Evolutionary conservation across 1,284 basidiomycete species (phyloP).

Genomic region (Serendipita sp.): DNA sequence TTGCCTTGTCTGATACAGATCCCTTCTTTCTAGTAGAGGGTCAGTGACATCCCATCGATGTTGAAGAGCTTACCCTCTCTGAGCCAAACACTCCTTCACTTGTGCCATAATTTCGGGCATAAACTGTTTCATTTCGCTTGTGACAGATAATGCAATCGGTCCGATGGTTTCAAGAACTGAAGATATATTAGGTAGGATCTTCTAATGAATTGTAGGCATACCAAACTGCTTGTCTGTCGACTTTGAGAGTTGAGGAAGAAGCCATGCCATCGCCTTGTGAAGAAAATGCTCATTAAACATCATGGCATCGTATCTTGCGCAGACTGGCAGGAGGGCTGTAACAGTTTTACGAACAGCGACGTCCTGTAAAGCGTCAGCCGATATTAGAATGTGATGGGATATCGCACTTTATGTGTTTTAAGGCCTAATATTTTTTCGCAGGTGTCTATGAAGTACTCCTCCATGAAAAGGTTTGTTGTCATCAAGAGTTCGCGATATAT

Average conservation of each 20-base stretch:
- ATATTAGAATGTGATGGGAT: neutral
- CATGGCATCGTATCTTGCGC: slow-evolving; percentile 88
- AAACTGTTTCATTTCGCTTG: slow-evolving; percentile 91
- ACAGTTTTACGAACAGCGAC: slow-evolving; percentile 81
- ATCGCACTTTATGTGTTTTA: slow-evolving; percentile 54
- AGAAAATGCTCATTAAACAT: slow-evolving; percentile 82
- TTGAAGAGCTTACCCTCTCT: slow-evolving; percentile 47
- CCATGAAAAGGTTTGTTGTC: slow-evolving; percentile 61
- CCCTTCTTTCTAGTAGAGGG: slow-evolving; percentile 63
- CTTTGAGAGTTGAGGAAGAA: slow-evolving; percentile 79
- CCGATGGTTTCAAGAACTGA: slow-evolving; percentile 92
- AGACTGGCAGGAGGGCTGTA: slow-evolving; percentile 82
- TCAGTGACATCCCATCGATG: slow-evolving; percentile 12
- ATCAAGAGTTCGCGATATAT: slow-evolving; percentile 86
- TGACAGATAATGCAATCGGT: slow-evolving; percentile 83
- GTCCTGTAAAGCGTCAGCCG: slow-evolving; percentile 28
- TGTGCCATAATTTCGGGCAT: slow-evolving; percentile 84
- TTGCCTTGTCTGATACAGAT: slow-evolving; percentile 84
- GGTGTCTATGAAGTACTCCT: slow-evolving; percentile 74
- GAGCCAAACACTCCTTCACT: slow-evolving; percentile 78
- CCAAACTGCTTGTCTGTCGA: slow-evolving; percentile 82
- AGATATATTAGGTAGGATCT: slow-evolving; percentile 14
- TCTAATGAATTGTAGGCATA: slow-evolving; percentile 22
- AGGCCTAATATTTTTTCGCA: slow-evolving; percentile 86
- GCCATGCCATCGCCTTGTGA: slow-evolving; percentile 83